Evolutionary conservation across 352 stramenopile species (phyloP).

Genomic region (Phytophthora pseudosyringae): DNA sequence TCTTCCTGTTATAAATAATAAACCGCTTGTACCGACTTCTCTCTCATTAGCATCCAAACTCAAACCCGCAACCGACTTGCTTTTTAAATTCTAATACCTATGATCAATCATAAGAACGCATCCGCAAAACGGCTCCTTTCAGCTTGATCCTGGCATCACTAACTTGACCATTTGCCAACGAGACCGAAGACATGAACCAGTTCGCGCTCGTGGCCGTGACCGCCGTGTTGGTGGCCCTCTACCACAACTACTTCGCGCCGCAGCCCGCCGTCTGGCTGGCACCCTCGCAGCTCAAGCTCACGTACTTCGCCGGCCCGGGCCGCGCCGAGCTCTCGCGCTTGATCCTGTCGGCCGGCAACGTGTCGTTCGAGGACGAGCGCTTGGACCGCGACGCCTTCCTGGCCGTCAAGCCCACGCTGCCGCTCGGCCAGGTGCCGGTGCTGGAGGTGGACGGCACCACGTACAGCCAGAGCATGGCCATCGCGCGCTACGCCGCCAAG

Average conservation of each 20-base stretch:
- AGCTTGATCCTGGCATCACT: not conserved
- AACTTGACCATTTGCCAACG: not conserved
- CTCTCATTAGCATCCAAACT: not conserved
- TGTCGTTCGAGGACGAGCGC: constrained; percentile 73
- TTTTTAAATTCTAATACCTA: not conserved
- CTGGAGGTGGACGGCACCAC: constrained; percentile 53
- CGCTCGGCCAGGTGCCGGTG: constrained; percentile 58
- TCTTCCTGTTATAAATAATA: not conserved
- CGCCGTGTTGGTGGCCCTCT: constrained; percentile 36
- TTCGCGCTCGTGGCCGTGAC: constrained; percentile 29
- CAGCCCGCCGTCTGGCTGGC: constrained; percentile 1
- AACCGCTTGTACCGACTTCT: not conserved
- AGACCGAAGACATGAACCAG: constrained; percentile 33
- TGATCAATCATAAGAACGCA: not conserved
- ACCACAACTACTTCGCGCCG: constrained; percentile 35
- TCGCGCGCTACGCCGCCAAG: constrained; percentile 62
- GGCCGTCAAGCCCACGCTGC: constrained; percentile 58
- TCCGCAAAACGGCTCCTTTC: not conserved
- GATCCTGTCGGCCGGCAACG: constrained; percentile 53
- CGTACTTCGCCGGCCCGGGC: constrained; percentile 67
- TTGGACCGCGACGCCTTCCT: constrained; percentile 49
- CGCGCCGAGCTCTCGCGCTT: constrained; percentile 72
- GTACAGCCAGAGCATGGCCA: constrained; percentile 68
- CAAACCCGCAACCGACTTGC: not conserved
- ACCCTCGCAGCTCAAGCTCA: constrained; percentile 57